Evolutionary conservation across 495 filamentous ascomycete genomes (phyloP).

Genomic region (Clohesyomyces aquaticus): DNA sequence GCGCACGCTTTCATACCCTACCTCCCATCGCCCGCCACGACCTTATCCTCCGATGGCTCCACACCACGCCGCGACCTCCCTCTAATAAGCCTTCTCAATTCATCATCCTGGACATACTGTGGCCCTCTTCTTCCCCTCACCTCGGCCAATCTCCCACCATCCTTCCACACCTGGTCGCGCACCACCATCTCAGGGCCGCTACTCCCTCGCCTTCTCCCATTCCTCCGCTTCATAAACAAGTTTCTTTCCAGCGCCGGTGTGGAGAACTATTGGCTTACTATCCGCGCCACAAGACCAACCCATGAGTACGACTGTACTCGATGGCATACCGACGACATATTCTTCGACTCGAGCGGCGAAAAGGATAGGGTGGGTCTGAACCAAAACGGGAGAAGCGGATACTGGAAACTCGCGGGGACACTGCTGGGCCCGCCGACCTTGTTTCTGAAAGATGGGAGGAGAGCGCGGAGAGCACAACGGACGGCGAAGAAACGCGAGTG

Average conservation of each 20-base stretch:
- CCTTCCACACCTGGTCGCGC: constrained; percentile 49
- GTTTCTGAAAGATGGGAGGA: constrained; percentile 5
- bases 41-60: not conserved
- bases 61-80: not conserved
- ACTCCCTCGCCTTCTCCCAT: constrained; percentile 52
- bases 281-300: constrained; percentile 26
- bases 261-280: constrained; percentile 28
- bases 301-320: constrained; percentile 42
- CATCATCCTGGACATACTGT: constrained; percentile 36
- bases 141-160: constrained; percentile 16
- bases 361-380: not conserved
- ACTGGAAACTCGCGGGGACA: constrained; percentile 32
- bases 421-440: constrained; percentile 24
- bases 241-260: constrained; percentile 47
- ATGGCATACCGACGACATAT: constrained; percentile 47
- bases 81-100: constrained; percentile 20
- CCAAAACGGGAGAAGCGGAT: not conserved
- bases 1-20: constrained; percentile 26
- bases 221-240: constrained; percentile 50
- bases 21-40: not conserved
- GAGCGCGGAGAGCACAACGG: not conserved
- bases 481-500: not conserved
- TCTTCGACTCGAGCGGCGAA: constrained; percentile 46
- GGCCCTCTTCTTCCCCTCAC: constrained; percentile 24
- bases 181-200: constrained; percentile 54